Evolutionary conservation across 805 yeast genomes (phyloP).

Genomic region (Candida verbasci): DNA sequence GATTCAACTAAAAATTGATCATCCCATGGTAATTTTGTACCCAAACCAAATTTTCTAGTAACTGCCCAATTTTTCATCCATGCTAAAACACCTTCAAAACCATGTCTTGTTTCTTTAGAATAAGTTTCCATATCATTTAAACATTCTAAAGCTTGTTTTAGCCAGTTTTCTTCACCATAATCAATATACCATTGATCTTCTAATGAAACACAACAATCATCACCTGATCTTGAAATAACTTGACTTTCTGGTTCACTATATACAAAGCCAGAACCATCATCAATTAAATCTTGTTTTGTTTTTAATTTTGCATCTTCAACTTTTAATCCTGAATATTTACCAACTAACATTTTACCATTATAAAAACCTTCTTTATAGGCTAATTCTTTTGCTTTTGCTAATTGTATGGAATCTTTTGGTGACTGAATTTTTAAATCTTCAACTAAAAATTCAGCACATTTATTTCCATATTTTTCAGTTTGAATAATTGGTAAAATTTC

Average conservation of each 20-base stretch:
- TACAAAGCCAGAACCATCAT: slow-evolving; percentile 73
- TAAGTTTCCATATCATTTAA: slow-evolving; percentile 72
- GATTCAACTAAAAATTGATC: slow-evolving; percentile 89
- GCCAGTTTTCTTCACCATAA: slow-evolving; percentile 95
- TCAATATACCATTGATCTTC: slow-evolving; percentile 99
- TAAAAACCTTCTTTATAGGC: slow-evolving; percentile 97
- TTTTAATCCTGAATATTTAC: slow-evolving; percentile 81
- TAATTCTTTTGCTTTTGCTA: slow-evolving; percentile 88
- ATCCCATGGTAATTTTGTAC: slow-evolving; percentile 96
- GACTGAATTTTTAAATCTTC: slow-evolving; percentile 88
- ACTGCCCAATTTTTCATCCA: slow-evolving; percentile 99
- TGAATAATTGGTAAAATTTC: slow-evolving; percentile 71
- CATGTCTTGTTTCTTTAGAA: slow-evolving; percentile 79
- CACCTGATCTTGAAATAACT: slow-evolving; percentile 94
- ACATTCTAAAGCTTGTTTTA: slow-evolving; percentile 73
- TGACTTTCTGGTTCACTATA: slow-evolving; percentile 92
- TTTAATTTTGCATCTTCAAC: slow-evolving; percentile 89
- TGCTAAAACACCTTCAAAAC: slow-evolving; percentile 88
- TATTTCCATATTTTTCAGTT: slow-evolving; percentile 84
- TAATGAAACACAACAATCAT: slow-evolving; percentile 90
- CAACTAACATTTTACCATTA: slow-evolving; percentile 76
- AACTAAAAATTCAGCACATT: slow-evolving; percentile 79
- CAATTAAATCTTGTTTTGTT: slow-evolving; percentile 78
- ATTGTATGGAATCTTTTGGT: slow-evolving; percentile 83
- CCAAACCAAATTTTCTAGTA: slow-evolving; percentile 93